phyloP scores from a whole-genome alignment of 2,329 filamentous ascomycete genomes.

The Helotiales sp. region DNA sequence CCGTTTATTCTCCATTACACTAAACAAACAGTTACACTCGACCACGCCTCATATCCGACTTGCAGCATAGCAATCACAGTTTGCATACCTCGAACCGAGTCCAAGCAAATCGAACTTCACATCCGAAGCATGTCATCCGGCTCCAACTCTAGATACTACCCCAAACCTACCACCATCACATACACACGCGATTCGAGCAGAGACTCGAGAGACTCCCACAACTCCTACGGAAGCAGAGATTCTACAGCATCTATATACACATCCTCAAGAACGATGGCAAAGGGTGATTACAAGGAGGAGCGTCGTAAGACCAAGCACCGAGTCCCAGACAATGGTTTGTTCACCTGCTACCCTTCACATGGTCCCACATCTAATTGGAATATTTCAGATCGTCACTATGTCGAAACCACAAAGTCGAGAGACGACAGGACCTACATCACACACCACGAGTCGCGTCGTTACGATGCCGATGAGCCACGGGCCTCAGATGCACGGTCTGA shows the following conservation, averaged over 20 bases:
- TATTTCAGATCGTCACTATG: slow-evolving; percentile 9
- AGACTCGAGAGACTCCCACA: slow-evolving; percentile 15
- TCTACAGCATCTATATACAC: slow-evolving; percentile 9
- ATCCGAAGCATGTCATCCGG: slow-evolving; percentile 11
- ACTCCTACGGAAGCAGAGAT: slow-evolving; percentile 10
- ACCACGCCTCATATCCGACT: slow-evolving; percentile 6
- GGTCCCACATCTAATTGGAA: slow-evolving; percentile 4
- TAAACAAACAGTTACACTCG: neutral
- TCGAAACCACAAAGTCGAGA: slow-evolving; percentile 6
- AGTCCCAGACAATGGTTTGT: slow-evolving; percentile 26
- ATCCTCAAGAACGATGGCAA: slow-evolving; percentile 17
- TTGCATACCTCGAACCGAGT: neutral
- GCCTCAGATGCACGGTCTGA: slow-evolving; percentile 10
- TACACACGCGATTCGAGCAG: slow-evolving; percentile 16
- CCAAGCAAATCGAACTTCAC: slow-evolving; percentile 1
- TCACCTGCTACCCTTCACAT: neutral
- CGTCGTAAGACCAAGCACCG: slow-evolving; percentile 2
- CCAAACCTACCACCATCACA: slow-evolving; percentile 10
- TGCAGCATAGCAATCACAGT: slow-evolving; percentile 11
- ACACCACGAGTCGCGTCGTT: slow-evolving; percentile 6
- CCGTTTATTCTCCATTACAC: neutral
- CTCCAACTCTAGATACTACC: slow-evolving; percentile 1
- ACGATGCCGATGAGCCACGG: slow-evolving; percentile 16
- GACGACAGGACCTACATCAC: slow-evolving; percentile 6
- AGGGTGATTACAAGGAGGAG: neutral